Base-by-base conservation (phyloP, 495 filamentous ascomycete genomes). In the Parathielavia appendiculata region DNA sequence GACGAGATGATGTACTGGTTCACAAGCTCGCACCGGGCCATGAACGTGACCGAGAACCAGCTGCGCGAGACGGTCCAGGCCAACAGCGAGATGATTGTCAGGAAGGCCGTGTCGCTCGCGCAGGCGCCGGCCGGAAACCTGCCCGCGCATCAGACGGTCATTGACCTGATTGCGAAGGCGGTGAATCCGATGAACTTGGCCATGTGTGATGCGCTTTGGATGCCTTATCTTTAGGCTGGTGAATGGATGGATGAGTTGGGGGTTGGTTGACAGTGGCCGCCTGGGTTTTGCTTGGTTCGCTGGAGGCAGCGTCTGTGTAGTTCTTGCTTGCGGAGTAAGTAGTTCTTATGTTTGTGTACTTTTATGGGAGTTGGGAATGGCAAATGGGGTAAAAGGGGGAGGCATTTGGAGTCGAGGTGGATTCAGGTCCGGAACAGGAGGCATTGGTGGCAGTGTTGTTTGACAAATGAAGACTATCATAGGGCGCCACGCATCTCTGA, bases 1-100 rank as follows among this genome's bases (percentile, higher is more conserved):
- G 95, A 99, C 64, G 95, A 99, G 71, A 95, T 97, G 85, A 91
- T 91, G 66, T 96, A 92, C 74, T 97, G 93, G 93, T 90, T 89
- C 63, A 96, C 90, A 10, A 84, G 82, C 55, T 85, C 87, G 54
- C 89, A 95, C 68, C 84, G 90, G 26, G 61, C 67, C 1, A 63
- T 68, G 5, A 73, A 69, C 14, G 77, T 90, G 50, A 80, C 79
- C 22, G 87, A 92, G 43, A 79, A 74, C 10, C 85, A 88, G 69
- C 76, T 99, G 47, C 82, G 95, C 41, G 91, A 97, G 34, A 82
- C 87, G 60, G 95, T 97, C 16, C 86, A 91, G 73, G 76, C 78
- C 34, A 99, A 97, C 72, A 89, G 86, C 62, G 91, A 96, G 40
- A 77, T 89, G 61, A 88, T 97, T 48, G 91, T 96, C 44, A 96